Conservation (phyloP, 2,329 filamentous ascomycete species). For the Ophiostoma ips region DNA sequence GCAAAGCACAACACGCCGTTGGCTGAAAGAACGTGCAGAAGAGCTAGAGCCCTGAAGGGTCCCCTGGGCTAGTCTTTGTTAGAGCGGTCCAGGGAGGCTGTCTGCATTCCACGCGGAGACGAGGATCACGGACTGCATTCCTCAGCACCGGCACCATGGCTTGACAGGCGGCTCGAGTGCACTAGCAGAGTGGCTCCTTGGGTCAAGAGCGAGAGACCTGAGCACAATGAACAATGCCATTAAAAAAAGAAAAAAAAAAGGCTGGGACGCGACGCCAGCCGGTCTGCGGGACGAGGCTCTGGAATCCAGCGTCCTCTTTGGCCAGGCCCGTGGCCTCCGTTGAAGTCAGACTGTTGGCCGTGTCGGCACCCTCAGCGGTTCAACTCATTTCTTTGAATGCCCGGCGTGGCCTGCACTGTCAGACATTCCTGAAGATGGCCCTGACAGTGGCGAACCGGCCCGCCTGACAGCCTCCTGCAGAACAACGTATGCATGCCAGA, state of each 20-base stretch:
- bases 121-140: not conserved
- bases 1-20: slow-evolving; percentile 1
- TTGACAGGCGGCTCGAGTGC: not conserved
- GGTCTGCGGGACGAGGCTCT: slow-evolving; percentile 5
- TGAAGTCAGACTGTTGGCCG: too few relatives aligned
- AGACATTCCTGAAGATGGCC: too few relatives aligned
- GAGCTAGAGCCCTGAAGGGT: not conserved
- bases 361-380: too few relatives aligned
- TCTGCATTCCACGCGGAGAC: slow-evolving; percentile 5
- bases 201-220: not conserved
- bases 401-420: too few relatives aligned
- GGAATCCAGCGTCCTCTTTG: slow-evolving; percentile 1
- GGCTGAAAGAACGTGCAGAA: not conserved
- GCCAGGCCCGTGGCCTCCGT: not conserved
- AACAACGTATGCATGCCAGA: too few relatives aligned
- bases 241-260: slow-evolving; percentile 4
- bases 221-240: not conserved
- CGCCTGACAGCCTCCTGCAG: too few relatives aligned
- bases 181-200: not conserved
- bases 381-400: too few relatives aligned
- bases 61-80: slow-evolving; percentile 5
- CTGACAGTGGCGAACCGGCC: too few relatives aligned
- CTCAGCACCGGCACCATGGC: not conserved
- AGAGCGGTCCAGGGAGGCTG: slow-evolving; percentile 5
- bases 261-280: not conserved